Evolutionary conservation across 352 stramenopile species (phyloP).

Genomic region (Blastocystis sp.): DNA sequence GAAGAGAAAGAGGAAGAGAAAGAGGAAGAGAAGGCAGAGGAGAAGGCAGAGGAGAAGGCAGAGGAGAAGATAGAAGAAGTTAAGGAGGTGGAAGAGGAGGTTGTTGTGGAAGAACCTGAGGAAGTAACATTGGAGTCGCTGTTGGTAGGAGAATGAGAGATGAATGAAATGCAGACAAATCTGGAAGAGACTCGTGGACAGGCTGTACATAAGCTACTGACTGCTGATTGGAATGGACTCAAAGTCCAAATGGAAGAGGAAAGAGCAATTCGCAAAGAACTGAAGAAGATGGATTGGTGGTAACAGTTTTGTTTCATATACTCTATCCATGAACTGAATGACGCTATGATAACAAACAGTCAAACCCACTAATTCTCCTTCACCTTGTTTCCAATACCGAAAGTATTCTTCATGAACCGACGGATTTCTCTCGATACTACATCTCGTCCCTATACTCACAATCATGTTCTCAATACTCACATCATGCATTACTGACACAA

Average conservation of each 20-base stretch:
- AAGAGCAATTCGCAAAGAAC: neutral
- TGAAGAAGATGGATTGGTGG: neutral
- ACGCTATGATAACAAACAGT: neutral
- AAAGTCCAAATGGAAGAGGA: neutral
- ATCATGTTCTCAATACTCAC: neutral
- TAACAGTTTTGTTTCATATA: neutral
- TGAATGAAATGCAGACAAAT: neutral
- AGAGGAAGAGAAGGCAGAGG: neutral
- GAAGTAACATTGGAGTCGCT: slow-evolving; percentile 15
- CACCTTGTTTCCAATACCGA: neutral
- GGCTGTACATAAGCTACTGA: neutral
- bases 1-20: neutral
- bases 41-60: neutral
- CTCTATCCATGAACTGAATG: neutral
- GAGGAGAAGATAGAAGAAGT: neutral
- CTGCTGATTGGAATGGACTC: neutral
- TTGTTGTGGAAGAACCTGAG: neutral
- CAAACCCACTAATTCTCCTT: slow-evolving; percentile 38
- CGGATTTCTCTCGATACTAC: neutral
- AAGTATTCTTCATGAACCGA: neutral
- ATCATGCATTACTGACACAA: neutral
- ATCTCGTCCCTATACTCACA: neutral
- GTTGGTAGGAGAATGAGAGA: neutral
- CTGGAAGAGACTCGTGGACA: neutral
- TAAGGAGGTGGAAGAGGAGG: neutral